These are phyloP conservation scores for Teratosphaeriaceae sp. DNA, from an alignment of 2,329 filamentous ascomycete species.

Conservation along the genomic window DNA sequence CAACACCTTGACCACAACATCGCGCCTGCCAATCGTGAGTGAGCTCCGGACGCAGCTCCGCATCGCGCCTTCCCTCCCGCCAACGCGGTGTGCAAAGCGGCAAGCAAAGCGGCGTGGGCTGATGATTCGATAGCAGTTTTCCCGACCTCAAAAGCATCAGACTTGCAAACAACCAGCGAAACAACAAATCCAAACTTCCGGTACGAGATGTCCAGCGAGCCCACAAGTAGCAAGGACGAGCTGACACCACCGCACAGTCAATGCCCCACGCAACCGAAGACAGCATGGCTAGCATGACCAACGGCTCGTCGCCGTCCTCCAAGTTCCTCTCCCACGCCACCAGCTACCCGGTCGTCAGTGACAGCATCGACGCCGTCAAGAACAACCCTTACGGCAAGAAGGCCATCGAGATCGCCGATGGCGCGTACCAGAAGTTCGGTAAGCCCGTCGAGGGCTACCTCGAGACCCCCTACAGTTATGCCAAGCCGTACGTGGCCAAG, in stretches of 20 bases:
- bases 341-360: conserved; percentile 76
- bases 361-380: conserved; percentile 72
- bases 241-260: conserved; percentile 2
- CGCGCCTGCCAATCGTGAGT: no score
- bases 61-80: no score
- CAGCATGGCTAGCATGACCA: conserved; percentile 32
- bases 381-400: conserved; percentile 76
- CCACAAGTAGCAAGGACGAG: no score
- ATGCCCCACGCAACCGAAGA: conserved; percentile 46
- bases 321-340: conserved; percentile 58
- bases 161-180: neutral
- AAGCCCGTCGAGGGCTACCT: conserved; percentile 75
- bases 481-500: conserved; percentile 76
- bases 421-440: conserved; percentile 68
- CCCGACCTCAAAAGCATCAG: no score
- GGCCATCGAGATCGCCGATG: conserved; percentile 68
- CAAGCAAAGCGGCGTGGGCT: no score
- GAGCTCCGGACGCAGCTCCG: no score
- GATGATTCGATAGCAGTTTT: no score
- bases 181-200: no score
- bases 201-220: no score
- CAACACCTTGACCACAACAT: no score
- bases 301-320: conserved; percentile 45
- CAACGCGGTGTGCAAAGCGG: no score
- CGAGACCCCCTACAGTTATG: conserved; percentile 69